phyloP scores from a whole-genome alignment of 345 rosid genomes.

The Zanthoxylum bungeanum region DNA sequence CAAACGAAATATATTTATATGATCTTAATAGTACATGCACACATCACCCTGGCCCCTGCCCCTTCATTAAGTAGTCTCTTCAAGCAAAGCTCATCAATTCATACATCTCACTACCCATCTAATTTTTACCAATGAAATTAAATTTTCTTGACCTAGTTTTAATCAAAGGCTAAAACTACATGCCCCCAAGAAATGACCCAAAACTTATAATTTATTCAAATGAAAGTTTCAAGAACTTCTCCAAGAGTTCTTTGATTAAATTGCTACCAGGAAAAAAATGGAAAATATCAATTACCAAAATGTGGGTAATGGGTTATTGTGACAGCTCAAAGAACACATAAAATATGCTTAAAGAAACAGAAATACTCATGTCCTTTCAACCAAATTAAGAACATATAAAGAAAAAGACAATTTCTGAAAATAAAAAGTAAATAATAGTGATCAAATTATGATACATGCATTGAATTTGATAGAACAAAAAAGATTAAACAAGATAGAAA shows the following conservation, averaged over 20 bases:
- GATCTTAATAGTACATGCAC: background rate
- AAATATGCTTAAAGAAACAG: background rate
- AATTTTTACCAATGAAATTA: background rate
- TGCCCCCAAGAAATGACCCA: background rate
- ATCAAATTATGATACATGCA: background rate
- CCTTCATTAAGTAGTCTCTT: background rate
- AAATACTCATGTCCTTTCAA: background rate
- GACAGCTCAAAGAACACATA: background rate
- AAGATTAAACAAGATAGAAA: background rate
- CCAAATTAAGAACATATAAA: background rate
- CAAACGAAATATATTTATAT: background rate
- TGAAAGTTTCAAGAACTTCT: background rate
- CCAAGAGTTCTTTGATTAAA: background rate
- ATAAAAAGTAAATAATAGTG: background rate
- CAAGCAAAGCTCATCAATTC: background rate
- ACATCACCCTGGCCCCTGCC: background rate
- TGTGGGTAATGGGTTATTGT: background rate
- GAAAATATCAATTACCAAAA: background rate
- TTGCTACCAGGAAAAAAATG: background rate
- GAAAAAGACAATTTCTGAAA: background rate
- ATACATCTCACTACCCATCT: background rate
- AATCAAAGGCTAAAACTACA: background rate
- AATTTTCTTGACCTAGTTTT: slow-evolving; percentile 2
- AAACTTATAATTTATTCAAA: background rate
- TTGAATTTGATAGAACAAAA: background rate